Percentiles rank a stretch among this genome's conserved stretches.
These are phyloP conservation scores for Cicer chorassanicum DNA, from an alignment of 306 rosid genomes.

Conservation along the genomic window DNA sequence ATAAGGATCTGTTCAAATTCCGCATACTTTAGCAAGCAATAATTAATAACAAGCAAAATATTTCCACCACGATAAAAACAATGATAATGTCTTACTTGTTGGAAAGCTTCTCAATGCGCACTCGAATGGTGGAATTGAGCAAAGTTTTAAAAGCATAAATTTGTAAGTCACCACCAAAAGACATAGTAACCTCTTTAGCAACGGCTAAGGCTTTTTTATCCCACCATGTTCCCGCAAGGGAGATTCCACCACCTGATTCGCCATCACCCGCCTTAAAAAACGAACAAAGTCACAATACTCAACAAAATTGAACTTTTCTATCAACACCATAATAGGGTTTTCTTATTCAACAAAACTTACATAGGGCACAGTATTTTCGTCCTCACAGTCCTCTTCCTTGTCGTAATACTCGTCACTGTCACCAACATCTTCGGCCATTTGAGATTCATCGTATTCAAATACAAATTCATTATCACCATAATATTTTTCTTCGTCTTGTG, in stretches of 20 bases:
- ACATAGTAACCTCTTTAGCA: conserved; percentile 72
- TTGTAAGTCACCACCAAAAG: conserved; percentile 75
- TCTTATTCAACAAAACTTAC: no score
- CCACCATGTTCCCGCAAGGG: conserved; percentile 93
- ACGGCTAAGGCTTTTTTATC: conserved; percentile 78
- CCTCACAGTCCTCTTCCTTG: no score
- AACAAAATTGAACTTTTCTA: background rate
- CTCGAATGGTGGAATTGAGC: conserved; percentile 70
- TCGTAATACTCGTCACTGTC: no score
- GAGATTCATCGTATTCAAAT: no score
- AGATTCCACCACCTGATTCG: conserved; percentile 85
- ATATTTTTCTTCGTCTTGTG: no score
- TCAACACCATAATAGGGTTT: no score
- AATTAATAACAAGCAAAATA: background rate
- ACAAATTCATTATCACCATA: no score
- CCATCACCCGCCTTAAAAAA: conserved; percentile 86
- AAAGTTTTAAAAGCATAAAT: conserved; percentile 80
- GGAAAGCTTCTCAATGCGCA: conserved; percentile 82
- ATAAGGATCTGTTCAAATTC: background rate
- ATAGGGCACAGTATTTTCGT: no score
- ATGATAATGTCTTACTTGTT: conserved; percentile 60
- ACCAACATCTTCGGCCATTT: no score
- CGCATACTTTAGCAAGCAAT: background rate
- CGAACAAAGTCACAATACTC: background rate
- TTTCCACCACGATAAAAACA: no score